Percentiles rank a stretch among this genome's conserved stretches.
Conservation (phyloP, 495 filamentous ascomycete genomes). For the Hypoxylon subgilvum region DNA sequence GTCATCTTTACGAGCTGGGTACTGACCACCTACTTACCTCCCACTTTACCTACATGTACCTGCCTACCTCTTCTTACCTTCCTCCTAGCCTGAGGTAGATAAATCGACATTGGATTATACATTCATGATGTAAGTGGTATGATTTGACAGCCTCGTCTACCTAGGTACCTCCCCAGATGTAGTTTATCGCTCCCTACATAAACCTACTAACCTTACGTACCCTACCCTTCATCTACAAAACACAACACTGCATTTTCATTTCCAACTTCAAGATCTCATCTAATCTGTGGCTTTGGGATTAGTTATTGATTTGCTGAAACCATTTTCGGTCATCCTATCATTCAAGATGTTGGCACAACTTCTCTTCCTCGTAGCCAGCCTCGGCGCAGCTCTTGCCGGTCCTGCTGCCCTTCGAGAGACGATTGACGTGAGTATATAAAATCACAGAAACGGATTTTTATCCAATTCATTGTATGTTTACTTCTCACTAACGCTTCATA, state of each 20-base stretch:
- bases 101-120: too few relatives aligned
- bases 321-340: not conserved
- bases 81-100: too few relatives aligned
- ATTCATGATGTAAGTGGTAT: too few relatives aligned
- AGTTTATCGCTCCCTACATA: too few relatives aligned
- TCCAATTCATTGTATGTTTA: not conserved
- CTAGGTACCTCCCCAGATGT: too few relatives aligned
- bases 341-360: slow-evolving; percentile 12
- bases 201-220: too few relatives aligned
- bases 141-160: too few relatives aligned
- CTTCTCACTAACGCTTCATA: slow-evolving; percentile 8
- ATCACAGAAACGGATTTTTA: not conserved
- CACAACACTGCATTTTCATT: not conserved
- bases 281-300: too few relatives aligned
- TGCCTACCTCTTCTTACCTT: too few relatives aligned
- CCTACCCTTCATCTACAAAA: not conserved
- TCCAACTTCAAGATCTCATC: not conserved
- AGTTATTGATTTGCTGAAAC: not conserved
- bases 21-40: too few relatives aligned
- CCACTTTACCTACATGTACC: too few relatives aligned
- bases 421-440: slow-evolving; percentile 7
- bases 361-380: slow-evolving; percentile 7
- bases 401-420: slow-evolving; percentile 19
- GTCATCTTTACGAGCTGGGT: too few relatives aligned
- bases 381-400: slow-evolving; percentile 13